Evolutionary conservation across 768 basidiomycete species (phyloP).

Genomic region (Lactarius evosmus): DNA sequence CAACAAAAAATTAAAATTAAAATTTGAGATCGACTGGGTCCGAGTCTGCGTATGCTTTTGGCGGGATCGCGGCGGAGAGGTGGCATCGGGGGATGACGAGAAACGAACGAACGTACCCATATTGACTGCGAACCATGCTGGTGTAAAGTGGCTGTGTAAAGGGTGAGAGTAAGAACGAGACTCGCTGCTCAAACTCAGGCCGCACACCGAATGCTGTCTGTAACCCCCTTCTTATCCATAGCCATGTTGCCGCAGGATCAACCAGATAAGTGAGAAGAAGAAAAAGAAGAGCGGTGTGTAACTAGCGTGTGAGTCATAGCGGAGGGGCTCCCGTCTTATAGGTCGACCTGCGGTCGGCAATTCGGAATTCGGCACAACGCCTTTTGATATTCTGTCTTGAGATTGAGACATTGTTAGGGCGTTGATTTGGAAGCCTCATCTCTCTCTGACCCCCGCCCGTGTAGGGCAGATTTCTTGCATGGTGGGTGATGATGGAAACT

Average conservation of each 20-base stretch:
- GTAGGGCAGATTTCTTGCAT: no score
- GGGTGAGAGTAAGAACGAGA: background rate
- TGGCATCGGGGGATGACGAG: no score
- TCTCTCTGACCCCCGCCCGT: no score
- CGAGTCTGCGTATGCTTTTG: no score
- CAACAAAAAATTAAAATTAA: no score
- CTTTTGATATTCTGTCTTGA: no score
- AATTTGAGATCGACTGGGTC: no score
- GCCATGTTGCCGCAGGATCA: background rate
- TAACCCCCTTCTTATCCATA: slow-evolving; percentile 33
- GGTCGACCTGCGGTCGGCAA: background rate
- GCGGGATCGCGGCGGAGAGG: no score
- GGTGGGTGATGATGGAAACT: no score
- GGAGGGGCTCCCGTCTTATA: background rate
- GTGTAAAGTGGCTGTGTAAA: slow-evolving; percentile 46
- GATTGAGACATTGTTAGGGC: no score
- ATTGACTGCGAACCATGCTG: slow-evolving; percentile 53
- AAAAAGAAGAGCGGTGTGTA: background rate
- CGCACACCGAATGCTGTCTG: slow-evolving; percentile 38
- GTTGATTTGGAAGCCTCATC: no score
- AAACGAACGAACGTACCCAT: slow-evolving; percentile 43
- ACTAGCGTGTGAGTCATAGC: background rate
- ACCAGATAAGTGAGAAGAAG: background rate
- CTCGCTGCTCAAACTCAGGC: background rate
- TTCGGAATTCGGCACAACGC: slow-evolving; percentile 15